A percentile compares a stretch with the other conserved stretches of the same genome.
Conservation (phyloP, 495 filamentous ascomycete species). For the Jackrogersella multiformis region DNA sequence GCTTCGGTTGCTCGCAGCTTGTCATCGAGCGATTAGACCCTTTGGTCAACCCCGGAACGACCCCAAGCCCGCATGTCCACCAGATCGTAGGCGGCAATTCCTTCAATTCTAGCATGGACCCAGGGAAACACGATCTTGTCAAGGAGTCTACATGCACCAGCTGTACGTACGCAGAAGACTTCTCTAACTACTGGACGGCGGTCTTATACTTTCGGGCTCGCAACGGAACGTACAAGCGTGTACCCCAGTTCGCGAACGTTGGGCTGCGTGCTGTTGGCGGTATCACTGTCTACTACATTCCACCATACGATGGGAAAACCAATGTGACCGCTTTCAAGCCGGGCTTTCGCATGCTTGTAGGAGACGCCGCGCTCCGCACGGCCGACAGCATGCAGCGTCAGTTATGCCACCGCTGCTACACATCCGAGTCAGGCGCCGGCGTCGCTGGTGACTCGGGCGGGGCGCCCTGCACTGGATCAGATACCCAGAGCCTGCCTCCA, state of each 20-base stretch:
- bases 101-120: slow-evolving; percentile 49
- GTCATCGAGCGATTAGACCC: slow-evolving; percentile 52
- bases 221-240: slow-evolving; percentile 52
- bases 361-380: slow-evolving; percentile 50
- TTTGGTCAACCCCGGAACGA: slow-evolving; percentile 49
- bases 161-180: slow-evolving; percentile 51
- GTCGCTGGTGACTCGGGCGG: slow-evolving; percentile 33
- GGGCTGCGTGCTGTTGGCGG: slow-evolving; percentile 51
- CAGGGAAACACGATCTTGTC: slow-evolving; percentile 43
- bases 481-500: slow-evolving; percentile 39
- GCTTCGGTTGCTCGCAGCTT: slow-evolving; percentile 55
- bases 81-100: slow-evolving; percentile 53
- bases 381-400: slow-evolving; percentile 41
- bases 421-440: slow-evolving; percentile 28
- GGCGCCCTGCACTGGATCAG: slow-evolving; percentile 41
- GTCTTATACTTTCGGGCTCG: slow-evolving; percentile 50
- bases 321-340: slow-evolving; percentile 53
- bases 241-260: slow-evolving; percentile 51
- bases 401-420: slow-evolving; percentile 45
- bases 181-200: slow-evolving; percentile 59
- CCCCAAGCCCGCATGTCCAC: slow-evolving; percentile 48
- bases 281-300: slow-evolving; percentile 57
- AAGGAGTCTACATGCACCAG: slow-evolving; percentile 48
- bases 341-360: slow-evolving; percentile 56
- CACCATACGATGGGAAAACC: slow-evolving; percentile 49